A percentile compares a stretch with the other conserved stretches of the same genome.
These are phyloP conservation scores for Lophiostoma macrostomum DNA, from an alignment of 495 filamentous ascomycete genomes.

Conservation along the genomic window DNA sequence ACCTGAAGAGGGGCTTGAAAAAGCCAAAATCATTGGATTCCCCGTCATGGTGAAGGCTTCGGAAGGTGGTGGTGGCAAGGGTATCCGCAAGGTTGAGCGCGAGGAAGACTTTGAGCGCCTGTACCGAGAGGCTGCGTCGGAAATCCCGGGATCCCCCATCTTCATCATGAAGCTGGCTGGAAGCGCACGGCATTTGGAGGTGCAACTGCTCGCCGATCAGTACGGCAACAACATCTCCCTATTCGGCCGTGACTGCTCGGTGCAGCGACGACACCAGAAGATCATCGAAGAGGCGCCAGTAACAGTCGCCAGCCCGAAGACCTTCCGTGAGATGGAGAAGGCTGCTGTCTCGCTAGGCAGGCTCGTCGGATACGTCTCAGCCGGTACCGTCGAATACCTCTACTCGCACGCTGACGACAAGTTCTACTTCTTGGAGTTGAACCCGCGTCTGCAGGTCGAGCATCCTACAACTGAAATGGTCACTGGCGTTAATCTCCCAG, in stretches of 20 bases:
- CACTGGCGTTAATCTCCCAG: slow-evolving; percentile 92
- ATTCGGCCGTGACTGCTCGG: slow-evolving; percentile 97
- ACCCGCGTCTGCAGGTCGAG: slow-evolving; percentile 97
- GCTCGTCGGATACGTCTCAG: slow-evolving; percentile 96
- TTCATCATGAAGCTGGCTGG: slow-evolving; percentile 99
- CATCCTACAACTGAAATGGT: slow-evolving; percentile 99
- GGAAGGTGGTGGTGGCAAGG: slow-evolving; percentile 99
- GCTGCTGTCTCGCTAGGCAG: slow-evolving; percentile 90
- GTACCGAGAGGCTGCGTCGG: slow-evolving; percentile 92
- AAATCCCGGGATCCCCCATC: slow-evolving; percentile 98
- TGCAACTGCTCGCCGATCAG: slow-evolving; percentile 95
- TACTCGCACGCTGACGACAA: slow-evolving; percentile 98
- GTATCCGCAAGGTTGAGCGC: slow-evolving; percentile 90
- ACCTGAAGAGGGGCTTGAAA: slow-evolving; percentile 81
- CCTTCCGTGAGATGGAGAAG: slow-evolving; percentile 95
- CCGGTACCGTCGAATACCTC: slow-evolving; percentile 97
- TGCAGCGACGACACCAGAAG: slow-evolving; percentile 98
- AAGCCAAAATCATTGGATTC: slow-evolving; percentile 89
- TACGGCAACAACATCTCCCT: slow-evolving; percentile 99
- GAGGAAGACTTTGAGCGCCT: slow-evolving; percentile 80
- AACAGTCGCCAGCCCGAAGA: slow-evolving; percentile 82
- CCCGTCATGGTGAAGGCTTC: slow-evolving; percentile 99
- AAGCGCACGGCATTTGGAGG: slow-evolving; percentile 93
- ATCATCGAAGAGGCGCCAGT: slow-evolving; percentile 99
- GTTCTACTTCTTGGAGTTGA: slow-evolving; percentile 99